Evolutionary conservation across 2,329 filamentous ascomycete genomes (phyloP), one percentile per base, ranked within the genome.

Genomic region (Keithomyces neogunnii): DNA sequence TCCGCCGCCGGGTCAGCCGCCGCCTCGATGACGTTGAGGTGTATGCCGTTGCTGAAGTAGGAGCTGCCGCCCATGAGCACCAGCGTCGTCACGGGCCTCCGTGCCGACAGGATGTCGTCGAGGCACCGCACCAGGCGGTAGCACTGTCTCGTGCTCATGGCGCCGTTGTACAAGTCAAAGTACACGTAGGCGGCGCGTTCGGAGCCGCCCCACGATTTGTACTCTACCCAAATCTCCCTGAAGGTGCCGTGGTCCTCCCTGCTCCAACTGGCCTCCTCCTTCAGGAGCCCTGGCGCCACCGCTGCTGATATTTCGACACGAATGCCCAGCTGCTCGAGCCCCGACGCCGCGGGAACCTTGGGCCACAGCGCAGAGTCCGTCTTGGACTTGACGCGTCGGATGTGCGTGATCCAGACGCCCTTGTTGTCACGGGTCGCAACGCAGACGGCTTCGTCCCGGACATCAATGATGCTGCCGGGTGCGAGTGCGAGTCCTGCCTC

Each of bases 21-120:
- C 19, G 67, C 64, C 57, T 73, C 69, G 55, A 72, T 72, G 44
- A 71, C 68, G 50, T 73, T 73, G 26, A 73, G 63, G 5, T 69
- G 68, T 47, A 73, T 70, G 31, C 70, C 69, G 51, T 72, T 72
- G 60, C 66, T 69, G 56, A 73, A 73, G 54, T 72, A 73, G 4
- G 63, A 59, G 5, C 42, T 38, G 36, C 56, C 57, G 33, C 69
- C 70, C 44, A 69, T 69, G 60, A 73, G 67, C 26, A 72, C 60
- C 2, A 70, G 64, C 1, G 68, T 69, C 4, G 61, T 57, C n/a
- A 73, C 59, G 0, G 64, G 63, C 10, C 26, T 19, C 6, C 10
- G 52, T 54, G 13, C 62, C 56, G 57, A 53, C 5, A 68, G 52
- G 33, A 72, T 61, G 49, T 63, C 63, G 13, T 66, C 63, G 48